Conservation (phyloP, 441 rosid genomes). For the Flueggea neowawraea region DNA sequence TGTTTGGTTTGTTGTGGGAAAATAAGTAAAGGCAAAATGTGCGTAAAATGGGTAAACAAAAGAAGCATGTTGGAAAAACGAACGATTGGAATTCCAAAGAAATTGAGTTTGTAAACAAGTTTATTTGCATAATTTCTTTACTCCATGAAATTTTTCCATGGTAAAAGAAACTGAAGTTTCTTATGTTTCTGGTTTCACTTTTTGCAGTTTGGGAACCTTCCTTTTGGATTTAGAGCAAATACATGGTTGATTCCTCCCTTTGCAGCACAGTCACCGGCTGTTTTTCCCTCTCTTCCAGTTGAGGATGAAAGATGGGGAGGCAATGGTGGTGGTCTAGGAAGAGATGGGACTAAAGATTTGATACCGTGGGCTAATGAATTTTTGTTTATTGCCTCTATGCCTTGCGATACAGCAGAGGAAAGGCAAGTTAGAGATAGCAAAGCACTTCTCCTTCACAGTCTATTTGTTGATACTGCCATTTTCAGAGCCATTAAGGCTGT, state of each 20-base stretch:
- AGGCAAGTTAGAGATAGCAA: constrained; percentile 68
- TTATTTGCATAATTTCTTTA: no score
- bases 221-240: constrained; percentile 69
- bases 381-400: constrained; percentile 48
- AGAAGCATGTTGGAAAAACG: no score
- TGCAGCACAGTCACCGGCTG: constrained; percentile 36
- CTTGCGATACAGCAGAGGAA: constrained; percentile 66
- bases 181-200: constrained; percentile 3
- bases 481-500: constrained; percentile 57
- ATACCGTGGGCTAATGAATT: constrained; percentile 67
- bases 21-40: no score
- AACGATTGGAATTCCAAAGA: no score
- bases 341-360: constrained; percentile 49
- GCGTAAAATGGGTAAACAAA: no score
- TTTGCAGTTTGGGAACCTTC: constrained; percentile 72
- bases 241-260: constrained; percentile 66
- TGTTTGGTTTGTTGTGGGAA: no score
- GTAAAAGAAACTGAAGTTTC: background rate
- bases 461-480: constrained; percentile 55
- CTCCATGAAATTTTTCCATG: background rate
- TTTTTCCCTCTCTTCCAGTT: constrained; percentile 45
- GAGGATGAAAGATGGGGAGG: constrained; percentile 78
- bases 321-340: constrained; percentile 67
- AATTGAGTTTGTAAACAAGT: no score
- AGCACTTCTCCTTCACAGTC: constrained; percentile 69